These are phyloP conservation scores for Tylopilus vinaceipallidus DNA, from an alignment of 768 basidiomycete species.

Conservation along the genomic window DNA sequence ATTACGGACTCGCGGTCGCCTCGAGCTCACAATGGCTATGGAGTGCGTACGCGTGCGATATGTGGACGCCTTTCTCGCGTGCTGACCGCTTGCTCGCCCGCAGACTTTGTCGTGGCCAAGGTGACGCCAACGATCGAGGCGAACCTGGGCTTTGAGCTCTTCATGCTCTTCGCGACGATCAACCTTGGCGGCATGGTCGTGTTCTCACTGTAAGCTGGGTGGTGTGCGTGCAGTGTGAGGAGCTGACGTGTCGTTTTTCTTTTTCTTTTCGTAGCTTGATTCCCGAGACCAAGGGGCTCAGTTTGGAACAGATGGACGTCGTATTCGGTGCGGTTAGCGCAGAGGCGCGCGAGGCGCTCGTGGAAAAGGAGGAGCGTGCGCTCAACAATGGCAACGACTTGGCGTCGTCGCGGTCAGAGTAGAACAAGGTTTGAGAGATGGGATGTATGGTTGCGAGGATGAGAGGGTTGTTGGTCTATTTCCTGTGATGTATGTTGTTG, in stretches of 20 bases:
- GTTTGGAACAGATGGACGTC: constrained; percentile 55
- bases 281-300: constrained; percentile 61
- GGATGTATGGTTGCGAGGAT: background rate
- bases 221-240: too few relatives aligned
- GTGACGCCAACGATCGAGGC: constrained; percentile 64
- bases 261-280: constrained; percentile 39
- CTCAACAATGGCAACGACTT: constrained; percentile 6
- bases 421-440: constrained; percentile 7
- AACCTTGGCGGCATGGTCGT: constrained; percentile 68
- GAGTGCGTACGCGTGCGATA: constrained; percentile 45
- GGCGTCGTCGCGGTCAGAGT: constrained; percentile 1
- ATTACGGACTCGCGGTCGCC: constrained; percentile 74
- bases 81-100: background rate
- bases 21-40: constrained; percentile 82
- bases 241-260: too few relatives aligned
- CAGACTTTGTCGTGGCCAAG: constrained; percentile 73
- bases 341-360: constrained; percentile 52
- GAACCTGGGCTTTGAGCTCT: constrained; percentile 68
- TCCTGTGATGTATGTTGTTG: too few relatives aligned
- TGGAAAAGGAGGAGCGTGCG: constrained; percentile 43
- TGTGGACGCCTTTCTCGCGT: background rate
- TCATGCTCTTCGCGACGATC: constrained; percentile 74
- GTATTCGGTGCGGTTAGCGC: constrained; percentile 56
- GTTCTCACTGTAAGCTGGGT: constrained; percentile 59
- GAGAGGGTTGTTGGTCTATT: too few relatives aligned